Evolutionary conservation across 345 rosid species (phyloP), one percentile per base, ranked within the genome.

Genomic region (Salix suchowensis): DNA sequence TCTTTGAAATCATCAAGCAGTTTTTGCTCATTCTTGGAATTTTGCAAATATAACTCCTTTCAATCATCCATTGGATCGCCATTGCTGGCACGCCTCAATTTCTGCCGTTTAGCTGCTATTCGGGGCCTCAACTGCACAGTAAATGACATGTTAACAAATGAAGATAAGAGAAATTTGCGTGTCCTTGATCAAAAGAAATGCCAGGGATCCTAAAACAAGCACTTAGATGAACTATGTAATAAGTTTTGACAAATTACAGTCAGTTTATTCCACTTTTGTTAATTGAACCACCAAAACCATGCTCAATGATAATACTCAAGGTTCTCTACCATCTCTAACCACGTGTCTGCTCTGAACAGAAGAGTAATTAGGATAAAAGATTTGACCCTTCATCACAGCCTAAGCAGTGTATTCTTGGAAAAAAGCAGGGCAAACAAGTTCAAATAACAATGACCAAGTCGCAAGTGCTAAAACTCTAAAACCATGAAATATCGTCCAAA

Each of bases 41-140:
- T 50, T 36, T 24, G 26, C 9, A 61, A 19, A 37, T 18, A 19
- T 54, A 14, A 36, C 46, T 54, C 52, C 71, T 21, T 44, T 21
- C 28, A 26, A n/a, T 48, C 54, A 26, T 76, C 46, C 74, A 13
- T 5, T 42, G 46, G 65, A 69, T 32, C 18, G 9, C 32, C 54
- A 19, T 58, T 55, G 62, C 67, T 79, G 67, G 67, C 62, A 9
- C 7, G 73, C 11, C 52, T 68, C 39, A 72, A 65, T 84, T 85
- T 90, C 83, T 70, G 76, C 78, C 86, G 79, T 58, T 81, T 80
- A 67, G 85, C 81, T 7, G 79, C 78, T 66, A 88, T 77, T 39
- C 73, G 90, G 23, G 91, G 89, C 73, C 85, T 89, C 83, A 87
- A 81, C 98, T 94, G 79, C 80, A 72, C 48, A 72, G 2, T 76